Conservation (phyloP, 1,284 basidiomycete species). For the Phellinidium pouzarii region DNA sequence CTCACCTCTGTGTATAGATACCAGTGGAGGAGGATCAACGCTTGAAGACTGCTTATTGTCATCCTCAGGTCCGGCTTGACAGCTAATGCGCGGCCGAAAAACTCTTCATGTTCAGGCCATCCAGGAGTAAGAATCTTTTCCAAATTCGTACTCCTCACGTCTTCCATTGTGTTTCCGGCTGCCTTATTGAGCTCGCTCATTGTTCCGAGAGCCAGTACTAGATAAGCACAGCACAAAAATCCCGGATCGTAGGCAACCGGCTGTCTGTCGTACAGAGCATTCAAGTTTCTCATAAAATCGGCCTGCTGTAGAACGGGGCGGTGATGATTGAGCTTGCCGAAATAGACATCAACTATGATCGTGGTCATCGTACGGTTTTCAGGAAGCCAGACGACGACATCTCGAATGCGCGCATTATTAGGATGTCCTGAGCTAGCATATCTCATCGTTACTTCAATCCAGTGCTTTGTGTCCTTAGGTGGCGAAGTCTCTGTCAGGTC, state of each 20-base stretch:
- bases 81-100: constrained; percentile 67
- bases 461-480: constrained; percentile 55
- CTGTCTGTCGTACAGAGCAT: constrained; percentile 55
- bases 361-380: constrained; percentile 63
- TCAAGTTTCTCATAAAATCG: constrained; percentile 56
- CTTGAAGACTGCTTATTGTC: constrained; percentile 72
- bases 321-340: constrained; percentile 66
- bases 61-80: constrained; percentile 75
- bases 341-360: constrained; percentile 61
- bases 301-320: constrained; percentile 63
- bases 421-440: constrained; percentile 30
- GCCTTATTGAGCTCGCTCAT: constrained; percentile 63
- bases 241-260: constrained; percentile 58
- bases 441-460: constrained; percentile 47
- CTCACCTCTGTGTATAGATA: constrained; percentile 78
- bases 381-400: constrained; percentile 58
- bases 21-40: constrained; percentile 76
- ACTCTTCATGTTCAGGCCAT: constrained; percentile 77
- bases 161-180: constrained; percentile 26
- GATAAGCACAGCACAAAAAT: constrained; percentile 67
- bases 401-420: constrained; percentile 14
- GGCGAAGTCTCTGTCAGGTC: constrained; percentile 44
- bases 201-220: constrained; percentile 72
- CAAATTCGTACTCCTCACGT: constrained; percentile 10
- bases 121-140: constrained; percentile 60